Base-by-base conservation (phyloP, 257 asterid species). In the Lavandula angustifolia region DNA sequence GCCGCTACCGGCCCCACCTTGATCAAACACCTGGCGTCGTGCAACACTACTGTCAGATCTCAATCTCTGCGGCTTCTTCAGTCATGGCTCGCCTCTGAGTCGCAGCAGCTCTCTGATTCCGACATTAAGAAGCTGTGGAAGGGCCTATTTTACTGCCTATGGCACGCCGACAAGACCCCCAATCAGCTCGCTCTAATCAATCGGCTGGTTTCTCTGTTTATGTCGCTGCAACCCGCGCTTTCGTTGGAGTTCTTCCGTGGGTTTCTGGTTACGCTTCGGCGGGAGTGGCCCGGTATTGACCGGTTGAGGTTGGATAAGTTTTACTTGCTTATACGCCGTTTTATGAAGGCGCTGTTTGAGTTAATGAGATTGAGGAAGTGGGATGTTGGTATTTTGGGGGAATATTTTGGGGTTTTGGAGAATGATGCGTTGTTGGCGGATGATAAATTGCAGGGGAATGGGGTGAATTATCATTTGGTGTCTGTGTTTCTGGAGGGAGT, bases 281-380 rank as follows among this genome's bases (percentile, higher is more conserved):
- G 99, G 29, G 97, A 94, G 70, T 94, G 97, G 97, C 71, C 89
- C 2, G 97, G 97, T 12, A 90, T 90, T 74, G 96, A 94, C 69
- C 81, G 85, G 66, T 74, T 94, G 77, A 86, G 97, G 80, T 50
- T 94, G 69, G 97, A 90, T 64, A 90, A 90, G 84, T 90, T 94
- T 73, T 90, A 90, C 78, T 77, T 94, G 80, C 77, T 90, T 44
- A 83, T 94, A 62, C 88, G 97, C 60, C 78, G 75, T 33, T 94
- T 90, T 70, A 60, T 86, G 56, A 82, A 71, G 71, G 67, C 83
- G 7, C 54, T 92, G 79, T 87, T 92, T 75, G 80, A 65, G 70
- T 63, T 81, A 54, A 60, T 87, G 84, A 82, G 73, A 73, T 66
- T 71, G 67, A 74, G 70, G 68, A 72, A 74, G 32, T 92, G 98